Conservation (phyloP, 1,284 basidiomycete genomes). For the Ceratobasidium sp. region DNA sequence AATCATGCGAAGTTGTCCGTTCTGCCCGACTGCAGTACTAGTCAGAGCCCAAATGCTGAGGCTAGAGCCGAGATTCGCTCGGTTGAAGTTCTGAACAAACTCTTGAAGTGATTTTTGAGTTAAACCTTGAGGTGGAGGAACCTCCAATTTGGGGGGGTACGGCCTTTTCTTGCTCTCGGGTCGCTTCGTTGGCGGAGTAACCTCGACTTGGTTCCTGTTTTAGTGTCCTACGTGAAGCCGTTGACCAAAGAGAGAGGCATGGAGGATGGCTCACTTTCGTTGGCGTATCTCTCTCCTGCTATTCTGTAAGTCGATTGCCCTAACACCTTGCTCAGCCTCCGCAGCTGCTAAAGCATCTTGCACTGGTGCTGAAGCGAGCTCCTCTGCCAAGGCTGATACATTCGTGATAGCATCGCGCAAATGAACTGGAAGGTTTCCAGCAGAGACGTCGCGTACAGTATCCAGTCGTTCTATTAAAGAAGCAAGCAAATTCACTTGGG, state of each 20-base stretch:
- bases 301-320: conserved; percentile 27
- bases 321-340: conserved; percentile 18
- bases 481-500: conserved; percentile 20
- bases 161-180: conserved; percentile 2
- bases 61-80: background rate
- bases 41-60: conserved; percentile 32
- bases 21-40: background rate
- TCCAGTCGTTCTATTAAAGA: conserved; percentile 22
- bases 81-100: conserved; percentile 28
- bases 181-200: conserved; percentile 14
- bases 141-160: conserved; percentile 8
- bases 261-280: background rate
- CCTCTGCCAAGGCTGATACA: conserved; percentile 29
- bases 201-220: conserved; percentile 14
- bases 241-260: background rate
- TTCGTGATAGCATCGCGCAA: conserved; percentile 23
- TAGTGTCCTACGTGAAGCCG: background rate
- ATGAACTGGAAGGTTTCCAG: conserved; percentile 35
- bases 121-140: background rate
- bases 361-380: conserved; percentile 4
- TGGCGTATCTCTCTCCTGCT: conserved; percentile 26
- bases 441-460: conserved; percentile 27
- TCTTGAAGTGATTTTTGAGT: background rate
- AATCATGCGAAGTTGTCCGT: conserved; percentile 6
- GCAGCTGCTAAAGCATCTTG: conserved; percentile 33